Evolutionary conservation across 768 basidiomycete species (phyloP), one percentile per base, ranked within the genome.

Genomic region (Ramaria sp.): DNA sequence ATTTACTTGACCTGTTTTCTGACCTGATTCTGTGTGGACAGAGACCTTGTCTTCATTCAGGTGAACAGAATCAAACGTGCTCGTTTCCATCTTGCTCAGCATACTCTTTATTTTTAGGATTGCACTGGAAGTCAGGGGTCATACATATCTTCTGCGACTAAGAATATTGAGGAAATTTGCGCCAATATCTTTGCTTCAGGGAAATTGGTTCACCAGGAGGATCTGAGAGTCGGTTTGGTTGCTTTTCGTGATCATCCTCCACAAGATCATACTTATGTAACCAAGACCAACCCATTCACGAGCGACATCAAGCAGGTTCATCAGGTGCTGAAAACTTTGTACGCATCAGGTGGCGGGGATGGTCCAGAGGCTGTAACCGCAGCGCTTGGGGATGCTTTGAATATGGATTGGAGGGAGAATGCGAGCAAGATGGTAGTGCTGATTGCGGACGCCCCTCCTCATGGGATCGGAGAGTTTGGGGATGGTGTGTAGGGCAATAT

Each of bases 311-410:
- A 78, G 62, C 78, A 87, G 64, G 88, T 97, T 22, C 87, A 95
- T 61, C 82, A 77, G 61, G 79, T 93, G 65, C 74, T 98, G 39
- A 85, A 88, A 43, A 75, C 78, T 16, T 71, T 95, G 59, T 93
- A 91, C 69, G 92, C 92, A 28, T 85, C 84, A 10, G 91, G 91
- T 13, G 90, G 91, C 10, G 89, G 90, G 12, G 95, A 96, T 73
- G 95, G 95, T 0, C 95, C 95, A 0, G 95, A 98, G 67, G 95
- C 94, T 13, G 89, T 97, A 57, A 98, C 95, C 0, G 93, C 95
- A 2, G 95, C 86, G 16, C 71, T 98, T 65, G 83, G 81, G 0
- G 93, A 94, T 64, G 84, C 85, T 8, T 62, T 93, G 63, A 80
- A 82, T 52, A 87, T 98, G 82, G 85, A 91, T 10, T 98, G 95